These are phyloP conservation scores for Silene coronaria DNA, from an alignment of 179 eudicot species.

Conservation along the genomic window DNA sequence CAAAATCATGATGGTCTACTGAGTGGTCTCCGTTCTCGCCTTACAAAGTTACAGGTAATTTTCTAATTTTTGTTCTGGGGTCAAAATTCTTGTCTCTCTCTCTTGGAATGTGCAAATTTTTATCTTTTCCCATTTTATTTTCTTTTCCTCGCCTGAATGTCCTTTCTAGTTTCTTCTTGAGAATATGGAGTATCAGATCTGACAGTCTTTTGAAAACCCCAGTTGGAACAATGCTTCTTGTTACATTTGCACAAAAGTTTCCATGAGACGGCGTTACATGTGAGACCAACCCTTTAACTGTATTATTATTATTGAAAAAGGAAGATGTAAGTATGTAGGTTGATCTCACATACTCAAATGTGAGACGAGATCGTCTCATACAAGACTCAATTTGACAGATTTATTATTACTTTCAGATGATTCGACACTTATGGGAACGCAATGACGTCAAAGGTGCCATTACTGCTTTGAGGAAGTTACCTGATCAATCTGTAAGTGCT, in stretches of 20 bases:
- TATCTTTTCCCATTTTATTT: neutral
- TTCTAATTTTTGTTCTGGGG: conserved; percentile 1
- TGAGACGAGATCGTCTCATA: too few species aligned
- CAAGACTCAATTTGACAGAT: neutral
- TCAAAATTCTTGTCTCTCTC: neutral
- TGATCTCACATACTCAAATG: too few species aligned
- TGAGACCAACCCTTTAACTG: too few species aligned
- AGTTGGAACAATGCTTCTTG: neutral
- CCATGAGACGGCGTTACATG: too few species aligned
- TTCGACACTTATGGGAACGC: conserved; percentile 82
- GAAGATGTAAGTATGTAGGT: too few species aligned
- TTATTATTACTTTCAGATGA: conserved; percentile 46
- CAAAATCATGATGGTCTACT: conserved; percentile 67
- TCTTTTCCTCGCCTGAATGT: neutral
- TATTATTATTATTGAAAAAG: too few species aligned
- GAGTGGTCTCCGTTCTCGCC: conserved; percentile 72
- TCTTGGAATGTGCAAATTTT: neutral
- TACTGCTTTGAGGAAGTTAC: conserved; percentile 62
- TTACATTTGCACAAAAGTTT: neutral
- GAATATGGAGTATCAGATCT: neutral
- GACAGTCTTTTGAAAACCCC: neutral
- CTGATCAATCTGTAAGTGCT: conserved; percentile 79
- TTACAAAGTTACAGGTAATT: conserved; percentile 85
- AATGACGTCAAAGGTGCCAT: conserved; percentile 81
- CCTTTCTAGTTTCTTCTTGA: too few species aligned